Base-by-base conservation (phyloP, 1,284 basidiomycete genomes). In the Tilletia setariae region DNA sequence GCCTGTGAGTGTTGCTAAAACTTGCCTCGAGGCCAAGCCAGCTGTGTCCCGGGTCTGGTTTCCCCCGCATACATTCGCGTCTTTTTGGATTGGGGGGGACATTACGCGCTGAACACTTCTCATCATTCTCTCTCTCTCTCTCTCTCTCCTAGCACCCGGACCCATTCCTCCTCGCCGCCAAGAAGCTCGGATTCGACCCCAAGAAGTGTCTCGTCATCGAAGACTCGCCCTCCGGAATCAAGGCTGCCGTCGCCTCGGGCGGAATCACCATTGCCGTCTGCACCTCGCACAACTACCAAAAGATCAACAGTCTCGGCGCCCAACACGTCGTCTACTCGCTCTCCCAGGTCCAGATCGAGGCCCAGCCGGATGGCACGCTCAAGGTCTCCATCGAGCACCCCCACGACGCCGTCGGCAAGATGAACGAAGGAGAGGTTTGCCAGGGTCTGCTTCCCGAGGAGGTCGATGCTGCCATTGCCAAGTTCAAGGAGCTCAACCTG, bases 181-280 rank as follows among this genome's bases (percentile, higher is more conserved):
- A 88, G 73, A 88, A 89, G 79, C 87, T 91, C 67, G 90, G 90
- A 1, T 90, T 83, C 70, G 80, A 83, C 64, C 76, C 82, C 49
- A 81, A 79, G 40, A 79, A 80, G 63, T 84, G 84, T 85, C 86
- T 91, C 72, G 89, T 91, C 66, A 90, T 90, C 72, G 70, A 71
- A 59, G 90, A 91, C 70, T 72, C 70, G 3, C 70, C 70, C 32
- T 71, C 68, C 23, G 90, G 90, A 47, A 91, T 91, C 80, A 86
- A 86, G 49, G 89, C 90, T 1, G 90, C 90, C 47, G 79, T 81
- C 25, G 89, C 89, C 0, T 87, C 87, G 42, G 90, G 90, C 49
- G 90, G 89, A 16, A 90, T 87, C 9, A 90, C 90, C 69, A 88
- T 91, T 73, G 90, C 90, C 1, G 87, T 91, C 16, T 91, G 90